Evolutionary conservation across 257 asterid genomes (phyloP), one percentile per base, ranked within the genome.

Genomic region (Solanum chilense): DNA sequence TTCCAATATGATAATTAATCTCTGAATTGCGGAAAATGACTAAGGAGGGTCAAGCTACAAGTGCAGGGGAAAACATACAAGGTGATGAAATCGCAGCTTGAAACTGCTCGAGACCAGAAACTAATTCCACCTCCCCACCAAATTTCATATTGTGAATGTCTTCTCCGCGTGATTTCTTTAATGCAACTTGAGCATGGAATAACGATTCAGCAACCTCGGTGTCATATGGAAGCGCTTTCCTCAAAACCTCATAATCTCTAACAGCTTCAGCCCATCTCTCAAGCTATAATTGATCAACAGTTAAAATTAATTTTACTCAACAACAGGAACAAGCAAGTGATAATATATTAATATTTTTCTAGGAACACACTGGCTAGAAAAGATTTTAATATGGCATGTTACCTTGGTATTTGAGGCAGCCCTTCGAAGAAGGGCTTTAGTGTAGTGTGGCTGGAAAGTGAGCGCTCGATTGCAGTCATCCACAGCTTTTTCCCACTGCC

Each of bases 401-500:
- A 96, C 99, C 96, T 95, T 95, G 92, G 90, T 83, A 68, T 94
- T 89, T 83, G 98, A 94, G 90, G 98, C 98, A 85, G 98, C 99
- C 87, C 97, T 92, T 62, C 99, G 92, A 58, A 94, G 97, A 45
- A 97, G 93, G 39, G 99, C 99, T 91, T 97, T 97, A 41, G 90
- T 83, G 89, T 97, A 97, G 74, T 90, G 90, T 62, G 98, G 97
- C 85, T 94, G 98, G 88, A 94, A 91, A 31, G 86, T 91, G 47
- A 97, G 97, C 44, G 99, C 99, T 85, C 92, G 95, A 86, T 91
- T 92, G 91, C 98, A 97, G 87, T 97, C 99, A 18, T 93, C 96
- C 56, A 97, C 89, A 7, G 99, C 93, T 6, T 68, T 92, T 84
- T 94, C 96, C 98, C 98, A 97, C 75, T 89, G 90, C 56, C 94